A percentile compares a stretch with the other conserved stretches of the same genome.
phyloP scores from a whole-genome alignment of 225 moss, liverwort and hornwort species.

The Marchantia paleacea region DNA sequence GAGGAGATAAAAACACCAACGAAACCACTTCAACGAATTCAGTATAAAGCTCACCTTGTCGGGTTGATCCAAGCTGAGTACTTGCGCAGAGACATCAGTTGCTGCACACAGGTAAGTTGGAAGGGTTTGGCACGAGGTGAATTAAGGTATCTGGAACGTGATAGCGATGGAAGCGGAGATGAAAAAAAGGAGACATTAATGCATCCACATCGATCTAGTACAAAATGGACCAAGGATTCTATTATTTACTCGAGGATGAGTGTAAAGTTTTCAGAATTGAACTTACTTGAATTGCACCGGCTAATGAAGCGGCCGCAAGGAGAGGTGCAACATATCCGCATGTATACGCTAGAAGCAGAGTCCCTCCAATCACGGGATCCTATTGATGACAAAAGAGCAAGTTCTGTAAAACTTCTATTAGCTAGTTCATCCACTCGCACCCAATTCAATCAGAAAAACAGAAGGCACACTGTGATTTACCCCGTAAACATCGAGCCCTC shows the following conservation, averaged over 20 bases:
- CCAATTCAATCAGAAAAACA: not conserved
- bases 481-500: too few species aligned
- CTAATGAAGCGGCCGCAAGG: conserved; percentile 84
- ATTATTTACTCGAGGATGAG: not conserved
- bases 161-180: too few species aligned
- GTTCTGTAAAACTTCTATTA: not conserved
- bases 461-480: not conserved
- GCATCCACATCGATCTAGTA: too few species aligned
- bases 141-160: not conserved
- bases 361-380: conserved; percentile 98
- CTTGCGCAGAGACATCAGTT: conserved; percentile 93
- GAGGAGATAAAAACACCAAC: not conserved
- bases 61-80: conserved; percentile 99
- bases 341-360: conserved; percentile 86
- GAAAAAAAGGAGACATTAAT: too few species aligned
- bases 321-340: conserved; percentile 96
- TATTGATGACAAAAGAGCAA: conserved; percentile 13
- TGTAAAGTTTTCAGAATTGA: not conserved
- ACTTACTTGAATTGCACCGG: conserved; percentile 92
- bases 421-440: not conserved
- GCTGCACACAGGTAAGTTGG: conserved; percentile 55
- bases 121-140: not conserved
- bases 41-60: conserved; percentile 53
- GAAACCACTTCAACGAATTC: not conserved
- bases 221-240: not conserved